Conservation (phyloP, 805 yeast species). For the Wickerhamia fluorescens region DNA sequence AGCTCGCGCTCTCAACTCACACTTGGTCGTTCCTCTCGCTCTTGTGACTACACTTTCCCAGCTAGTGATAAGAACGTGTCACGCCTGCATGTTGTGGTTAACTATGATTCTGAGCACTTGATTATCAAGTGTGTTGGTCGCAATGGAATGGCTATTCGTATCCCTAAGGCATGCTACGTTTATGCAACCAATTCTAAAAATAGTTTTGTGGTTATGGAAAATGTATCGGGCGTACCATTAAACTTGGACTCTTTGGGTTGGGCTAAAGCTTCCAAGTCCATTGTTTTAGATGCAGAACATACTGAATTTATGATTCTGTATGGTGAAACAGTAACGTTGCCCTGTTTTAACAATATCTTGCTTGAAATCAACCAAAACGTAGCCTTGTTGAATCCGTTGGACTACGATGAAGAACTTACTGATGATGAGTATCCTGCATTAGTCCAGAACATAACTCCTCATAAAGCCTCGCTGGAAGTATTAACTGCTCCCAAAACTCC, state of each 20-base stretch:
- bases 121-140: conserved; percentile 68
- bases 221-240: conserved; percentile 16
- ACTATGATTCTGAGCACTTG: conserved; percentile 39
- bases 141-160: conserved; percentile 67
- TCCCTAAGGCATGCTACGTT: conserved; percentile 45
- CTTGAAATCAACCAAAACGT: conserved; percentile 67
- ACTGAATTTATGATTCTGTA: conserved; percentile 53
- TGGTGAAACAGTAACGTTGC: conserved; percentile 59
- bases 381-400: conserved; percentile 43
- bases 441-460: conserved; percentile 4
- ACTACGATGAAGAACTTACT: conserved; percentile 36
- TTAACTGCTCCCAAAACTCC: conserved; percentile 5
- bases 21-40: conserved; percentile 64
- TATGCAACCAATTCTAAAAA: conserved; percentile 13
- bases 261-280: conserved; percentile 21
- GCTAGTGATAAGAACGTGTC: conserved; percentile 52
- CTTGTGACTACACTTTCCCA: conserved; percentile 46
- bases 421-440: conserved; percentile 24
- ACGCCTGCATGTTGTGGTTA: conserved; percentile 54
- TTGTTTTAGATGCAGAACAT: conserved; percentile 33
- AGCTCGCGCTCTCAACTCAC: conserved; percentile 29
- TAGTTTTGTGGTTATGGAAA: conserved; percentile 15
- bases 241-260: conserved; percentile 8
- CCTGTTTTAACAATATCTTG: conserved; percentile 52
- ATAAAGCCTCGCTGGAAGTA: conserved; percentile 2